These are phyloP conservation scores for Diplodia corticola DNA, from an alignment of 2,329 filamentous ascomycete species.

Conservation along the genomic window DNA sequence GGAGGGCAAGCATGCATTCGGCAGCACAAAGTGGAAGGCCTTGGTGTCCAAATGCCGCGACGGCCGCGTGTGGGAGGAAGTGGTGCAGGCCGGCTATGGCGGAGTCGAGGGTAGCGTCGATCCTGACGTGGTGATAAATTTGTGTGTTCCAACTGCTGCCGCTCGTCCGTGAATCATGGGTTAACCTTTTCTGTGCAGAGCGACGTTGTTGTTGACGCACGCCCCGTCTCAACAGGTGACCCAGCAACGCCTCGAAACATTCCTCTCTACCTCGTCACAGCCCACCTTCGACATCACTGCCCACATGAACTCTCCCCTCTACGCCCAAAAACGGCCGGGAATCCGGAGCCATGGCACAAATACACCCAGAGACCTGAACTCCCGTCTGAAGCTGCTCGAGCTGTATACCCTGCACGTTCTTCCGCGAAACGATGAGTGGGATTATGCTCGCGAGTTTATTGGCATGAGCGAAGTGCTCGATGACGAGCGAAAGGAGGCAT, in stretches of 20 bases:
- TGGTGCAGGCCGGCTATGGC: conserved; percentile 82
- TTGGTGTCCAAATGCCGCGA: conserved; percentile 83
- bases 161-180: background rate
- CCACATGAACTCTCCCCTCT: conserved; percentile 55
- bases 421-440: conserved; percentile 93
- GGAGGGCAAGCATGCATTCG: conserved; percentile 87
- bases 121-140: conserved; percentile 86
- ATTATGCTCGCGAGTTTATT: conserved; percentile 91
- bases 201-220: conserved; percentile 87
- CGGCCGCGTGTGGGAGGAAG: conserved; percentile 91
- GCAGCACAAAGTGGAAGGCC: conserved; percentile 78
- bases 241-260: conserved; percentile 84
- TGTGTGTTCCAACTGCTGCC: conserved; percentile 52
- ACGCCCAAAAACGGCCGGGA: conserved; percentile 36
- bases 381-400: conserved; percentile 88
- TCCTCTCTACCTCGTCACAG: conserved; percentile 73
- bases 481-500: conserved; percentile 86
- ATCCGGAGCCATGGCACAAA: conserved; percentile 63
- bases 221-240: conserved; percentile 80
- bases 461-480: conserved; percentile 82
- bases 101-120: conserved; percentile 89
- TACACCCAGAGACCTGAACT: conserved; percentile 80
- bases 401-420: conserved; percentile 93
- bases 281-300: conserved; percentile 72
- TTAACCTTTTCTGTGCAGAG: conserved; percentile 54